These are phyloP conservation scores for Boletus rufocinnamomeus DNA, from an alignment of 768 basidiomycete species.

Conservation along the genomic window DNA sequence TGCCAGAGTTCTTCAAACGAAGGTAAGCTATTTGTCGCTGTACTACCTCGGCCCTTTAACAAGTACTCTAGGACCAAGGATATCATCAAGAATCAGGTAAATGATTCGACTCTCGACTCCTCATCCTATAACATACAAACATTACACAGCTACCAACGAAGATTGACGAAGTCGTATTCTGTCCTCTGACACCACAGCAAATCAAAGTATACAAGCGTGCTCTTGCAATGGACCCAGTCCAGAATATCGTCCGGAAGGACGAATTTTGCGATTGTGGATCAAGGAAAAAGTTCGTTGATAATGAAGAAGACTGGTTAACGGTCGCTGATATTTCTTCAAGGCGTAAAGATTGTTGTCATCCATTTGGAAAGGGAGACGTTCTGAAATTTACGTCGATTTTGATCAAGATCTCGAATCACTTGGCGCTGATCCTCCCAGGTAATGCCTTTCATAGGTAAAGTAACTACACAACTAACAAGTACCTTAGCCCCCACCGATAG, in stretches of 20 bases:
- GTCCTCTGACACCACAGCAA: slow-evolving; percentile 77
- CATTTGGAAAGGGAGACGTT: slow-evolving; percentile 49
- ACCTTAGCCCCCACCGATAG: slow-evolving; percentile 64
- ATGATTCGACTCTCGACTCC: background rate
- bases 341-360: slow-evolving; percentile 60
- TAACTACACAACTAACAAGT: slow-evolving; percentile 1
- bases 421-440: slow-evolving; percentile 86
- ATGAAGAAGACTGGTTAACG: background rate
- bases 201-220: slow-evolving; percentile 72
- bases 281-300: slow-evolving; percentile 47
- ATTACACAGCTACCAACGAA: slow-evolving; percentile 75
- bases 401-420: slow-evolving; percentile 87
- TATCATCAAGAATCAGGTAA: slow-evolving; percentile 69
- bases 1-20: slow-evolving; percentile 84
- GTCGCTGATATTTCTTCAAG: slow-evolving; percentile 37
- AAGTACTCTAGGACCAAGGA: slow-evolving; percentile 61
- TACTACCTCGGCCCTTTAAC: background rate
- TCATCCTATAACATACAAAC: background rate
- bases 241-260: slow-evolving; percentile 71
- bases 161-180: slow-evolving; percentile 90
- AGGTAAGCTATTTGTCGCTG: slow-evolving; percentile 45
- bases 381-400: slow-evolving; percentile 81
- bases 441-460: slow-evolving; percentile 6
- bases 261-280: slow-evolving; percentile 75
- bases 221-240: slow-evolving; percentile 61